These are phyloP conservation scores for Flagelloscypha sp. DNA, from an alignment of 768 basidiomycete genomes.

Conservation along the genomic window DNA sequence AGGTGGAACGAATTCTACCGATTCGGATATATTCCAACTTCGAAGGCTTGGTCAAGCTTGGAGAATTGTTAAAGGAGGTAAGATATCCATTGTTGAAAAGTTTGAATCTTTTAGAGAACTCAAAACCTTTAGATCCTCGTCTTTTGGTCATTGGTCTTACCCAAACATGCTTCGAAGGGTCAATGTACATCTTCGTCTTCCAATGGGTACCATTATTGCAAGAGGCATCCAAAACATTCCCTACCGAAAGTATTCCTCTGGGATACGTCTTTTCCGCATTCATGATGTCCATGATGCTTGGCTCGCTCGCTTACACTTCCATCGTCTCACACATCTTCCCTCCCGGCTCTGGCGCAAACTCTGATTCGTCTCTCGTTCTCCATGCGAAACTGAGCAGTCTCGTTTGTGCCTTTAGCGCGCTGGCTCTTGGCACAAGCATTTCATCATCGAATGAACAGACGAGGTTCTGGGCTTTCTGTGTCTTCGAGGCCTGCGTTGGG, in stretches of 20 bases:
- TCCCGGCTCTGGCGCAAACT: slow-evolving; percentile 12
- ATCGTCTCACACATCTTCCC: slow-evolving; percentile 26
- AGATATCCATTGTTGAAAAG: neutral
- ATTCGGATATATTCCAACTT: slow-evolving; percentile 40
- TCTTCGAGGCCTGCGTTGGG: slow-evolving; percentile 70
- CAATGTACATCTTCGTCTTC: slow-evolving; percentile 82
- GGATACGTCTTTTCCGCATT: slow-evolving; percentile 77
- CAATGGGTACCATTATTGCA: slow-evolving; percentile 75
- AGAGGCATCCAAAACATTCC: slow-evolving; percentile 36
- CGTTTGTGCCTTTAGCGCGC: slow-evolving; percentile 50
- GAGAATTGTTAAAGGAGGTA: slow-evolving; percentile 47
- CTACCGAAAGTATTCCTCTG: slow-evolving; percentile 43
- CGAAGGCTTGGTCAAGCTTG: slow-evolving; percentile 47
- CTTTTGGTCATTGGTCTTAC: slow-evolving; percentile 61
- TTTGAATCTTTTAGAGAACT: neutral
- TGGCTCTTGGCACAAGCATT: slow-evolving; percentile 47
- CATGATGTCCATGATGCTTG: slow-evolving; percentile 80
- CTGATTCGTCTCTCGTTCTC: slow-evolving; percentile 39
- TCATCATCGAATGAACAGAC: slow-evolving; percentile 32
- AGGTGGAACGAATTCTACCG: slow-evolving; percentile 19
- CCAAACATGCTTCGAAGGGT: slow-evolving; percentile 78
- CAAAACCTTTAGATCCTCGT: slow-evolving; percentile 37
- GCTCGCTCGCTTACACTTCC: slow-evolving; percentile 59
- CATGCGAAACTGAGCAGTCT: slow-evolving; percentile 62
- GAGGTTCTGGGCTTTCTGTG: slow-evolving; percentile 68